phyloP scores from a whole-genome alignment of 2,329 filamentous ascomycete genomes.

The Ascochyta pisi region DNA sequence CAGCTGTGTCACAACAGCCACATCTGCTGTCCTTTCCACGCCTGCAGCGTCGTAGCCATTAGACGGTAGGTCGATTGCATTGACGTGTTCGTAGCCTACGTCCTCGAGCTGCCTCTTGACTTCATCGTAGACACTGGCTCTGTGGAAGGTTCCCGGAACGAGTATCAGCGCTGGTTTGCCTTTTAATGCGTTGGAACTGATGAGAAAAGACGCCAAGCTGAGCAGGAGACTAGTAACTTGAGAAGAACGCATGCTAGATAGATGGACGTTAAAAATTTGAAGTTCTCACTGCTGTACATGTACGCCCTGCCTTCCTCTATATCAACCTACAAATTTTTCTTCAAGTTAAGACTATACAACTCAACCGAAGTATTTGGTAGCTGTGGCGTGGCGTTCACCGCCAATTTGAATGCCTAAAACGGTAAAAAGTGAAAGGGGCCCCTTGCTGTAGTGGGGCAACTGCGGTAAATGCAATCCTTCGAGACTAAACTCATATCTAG shows the following conservation, averaged over 20 bases:
- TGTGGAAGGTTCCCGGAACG: slow-evolving; percentile 32
- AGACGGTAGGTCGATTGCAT: slow-evolving; percentile 33
- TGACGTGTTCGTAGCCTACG: slow-evolving; percentile 21
- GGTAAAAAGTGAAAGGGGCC: neutral
- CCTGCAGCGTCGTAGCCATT: slow-evolving; percentile 15
- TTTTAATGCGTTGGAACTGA: neutral
- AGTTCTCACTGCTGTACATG: neutral
- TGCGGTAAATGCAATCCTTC: too few species aligned
- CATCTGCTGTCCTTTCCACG: slow-evolving; percentile 27
- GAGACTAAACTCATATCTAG: too few species aligned
- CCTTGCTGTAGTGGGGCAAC: neutral
- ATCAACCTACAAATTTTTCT: neutral
- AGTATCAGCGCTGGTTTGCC: slow-evolving; percentile 19
- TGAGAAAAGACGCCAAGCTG: neutral
- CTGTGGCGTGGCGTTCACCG: neutral
- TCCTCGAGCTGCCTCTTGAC: slow-evolving; percentile 22
- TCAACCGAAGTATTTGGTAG: neutral
- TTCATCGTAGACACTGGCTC: slow-evolving; percentile 24
- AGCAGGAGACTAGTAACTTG: neutral
- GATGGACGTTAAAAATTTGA: too few species aligned
- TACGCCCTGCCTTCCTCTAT: neutral
- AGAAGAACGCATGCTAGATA: neutral
- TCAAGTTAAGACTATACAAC: too few species aligned
- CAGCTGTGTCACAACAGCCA: slow-evolving; percentile 18
- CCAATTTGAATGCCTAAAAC: neutral